These are phyloP conservation scores for Pouteria campechiana DNA, from an alignment of 179 eudicot species.

Conservation along the genomic window DNA sequence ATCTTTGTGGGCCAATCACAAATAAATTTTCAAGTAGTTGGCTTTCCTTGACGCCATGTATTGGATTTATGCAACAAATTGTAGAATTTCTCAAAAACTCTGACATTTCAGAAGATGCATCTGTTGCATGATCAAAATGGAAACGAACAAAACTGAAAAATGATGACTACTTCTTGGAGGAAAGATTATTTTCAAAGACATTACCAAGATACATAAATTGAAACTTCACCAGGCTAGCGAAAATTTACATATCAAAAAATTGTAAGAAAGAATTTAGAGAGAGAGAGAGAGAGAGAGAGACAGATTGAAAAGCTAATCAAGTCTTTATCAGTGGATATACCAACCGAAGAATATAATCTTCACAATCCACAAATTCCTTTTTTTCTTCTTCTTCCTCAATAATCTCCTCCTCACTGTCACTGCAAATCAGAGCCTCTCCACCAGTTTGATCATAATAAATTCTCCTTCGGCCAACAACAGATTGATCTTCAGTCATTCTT, in stretches of 20 bases:
- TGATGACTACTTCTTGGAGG: too few species aligned
- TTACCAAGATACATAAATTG: too few species aligned
- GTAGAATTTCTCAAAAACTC: too few species aligned
- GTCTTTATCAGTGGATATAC: conserved; percentile 18
- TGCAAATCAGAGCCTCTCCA: conserved; percentile 88
- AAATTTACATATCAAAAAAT: not conserved
- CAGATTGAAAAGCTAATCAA: not conserved
- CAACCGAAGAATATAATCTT: conserved; percentile 82
- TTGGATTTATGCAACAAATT: too few species aligned
- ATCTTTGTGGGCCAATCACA: too few species aligned
- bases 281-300: not conserved
- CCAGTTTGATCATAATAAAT: conserved; percentile 91
- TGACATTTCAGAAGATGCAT: too few species aligned
- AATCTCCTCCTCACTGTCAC: conserved; percentile 96
- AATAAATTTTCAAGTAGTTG: too few species aligned
- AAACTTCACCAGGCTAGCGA: too few species aligned
- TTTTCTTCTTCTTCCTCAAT: conserved; percentile 80
- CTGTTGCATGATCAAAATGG: too few species aligned
- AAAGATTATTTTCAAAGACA: too few species aligned
- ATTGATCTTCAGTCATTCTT: conserved; percentile 97
- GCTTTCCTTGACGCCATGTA: too few species aligned
- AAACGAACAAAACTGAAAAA: too few species aligned
- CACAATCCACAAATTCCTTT: conserved; percentile 64
- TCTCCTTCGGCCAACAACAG: conserved; percentile 93
- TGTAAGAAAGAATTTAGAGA: not conserved